These are phyloP conservation scores for Skeletonema grethae DNA, from an alignment of 108 stramenopile species.

Conservation along the genomic window DNA sequence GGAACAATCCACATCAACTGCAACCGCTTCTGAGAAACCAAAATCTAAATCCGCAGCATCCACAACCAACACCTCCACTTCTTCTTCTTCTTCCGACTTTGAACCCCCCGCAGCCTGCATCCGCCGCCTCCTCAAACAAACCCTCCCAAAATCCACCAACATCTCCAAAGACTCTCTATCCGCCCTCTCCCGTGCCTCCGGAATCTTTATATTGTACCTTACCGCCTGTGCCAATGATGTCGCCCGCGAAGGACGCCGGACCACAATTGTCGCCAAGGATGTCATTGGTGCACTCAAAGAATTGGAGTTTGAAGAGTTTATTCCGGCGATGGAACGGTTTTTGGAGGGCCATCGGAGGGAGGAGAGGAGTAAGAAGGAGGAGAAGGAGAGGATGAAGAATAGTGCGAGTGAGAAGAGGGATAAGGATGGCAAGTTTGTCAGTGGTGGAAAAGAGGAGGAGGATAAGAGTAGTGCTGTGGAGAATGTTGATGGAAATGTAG, in stretches of 20 bases:
- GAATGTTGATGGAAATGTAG: background rate
- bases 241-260: conserved; percentile 81
- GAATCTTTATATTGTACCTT: conserved; percentile 92
- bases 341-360: conserved; percentile 70
- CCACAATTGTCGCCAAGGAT: conserved; percentile 90
- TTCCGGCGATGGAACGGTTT: conserved; percentile 63
- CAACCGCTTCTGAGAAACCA: no score
- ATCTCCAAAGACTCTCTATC: conserved; percentile 85
- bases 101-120: conserved; percentile 92
- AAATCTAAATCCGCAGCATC: no score
- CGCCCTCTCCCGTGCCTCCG: conserved; percentile 86
- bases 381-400: conserved; percentile 58
- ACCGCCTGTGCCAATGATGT: conserved; percentile 93
- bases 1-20: no score
- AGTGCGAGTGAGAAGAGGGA: conserved; percentile 35
- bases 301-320: conserved; percentile 85
- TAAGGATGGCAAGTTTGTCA: conserved; percentile 23
- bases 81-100: conserved; percentile 67
- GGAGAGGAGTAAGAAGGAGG: conserved; percentile 79
- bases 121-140: conserved; percentile 79
- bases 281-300: conserved; percentile 84
- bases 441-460: conserved; percentile 19
- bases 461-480: conserved; percentile 14
- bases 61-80: conserved; percentile 7
- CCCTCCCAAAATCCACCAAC: conserved; percentile 78